Conservation (phyloP, 257 asterid species). For the Solanum chilense region DNA sequence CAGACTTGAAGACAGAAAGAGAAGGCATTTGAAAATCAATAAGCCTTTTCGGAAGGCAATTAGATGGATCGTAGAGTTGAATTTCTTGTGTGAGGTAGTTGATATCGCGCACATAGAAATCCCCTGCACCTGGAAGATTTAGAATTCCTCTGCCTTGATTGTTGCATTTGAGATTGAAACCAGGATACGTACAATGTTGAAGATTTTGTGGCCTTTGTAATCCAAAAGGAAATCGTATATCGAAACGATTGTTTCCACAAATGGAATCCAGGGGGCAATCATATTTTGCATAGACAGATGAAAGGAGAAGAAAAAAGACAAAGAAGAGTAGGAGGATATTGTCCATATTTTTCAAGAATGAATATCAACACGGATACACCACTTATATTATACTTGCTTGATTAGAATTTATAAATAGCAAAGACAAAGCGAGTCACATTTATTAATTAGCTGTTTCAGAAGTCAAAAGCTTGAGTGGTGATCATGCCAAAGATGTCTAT, state of each 20-base stretch:
- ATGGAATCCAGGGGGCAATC: conserved; percentile 11
- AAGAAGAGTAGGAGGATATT: not conserved
- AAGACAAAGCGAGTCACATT: not conserved
- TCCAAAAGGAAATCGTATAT: conserved; percentile 37
- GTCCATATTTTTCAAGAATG: not conserved
- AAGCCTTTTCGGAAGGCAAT: conserved; percentile 47
- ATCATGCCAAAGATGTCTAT: not conserved
- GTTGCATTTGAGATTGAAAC: conserved; percentile 31
- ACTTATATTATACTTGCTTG: not conserved
- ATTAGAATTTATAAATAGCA: not conserved
- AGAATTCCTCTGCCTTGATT: conserved; percentile 1
- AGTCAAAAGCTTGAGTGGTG: not conserved
- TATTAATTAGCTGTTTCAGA: not conserved
- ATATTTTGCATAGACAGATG: conserved; percentile 14
- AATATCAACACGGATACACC: not conserved
- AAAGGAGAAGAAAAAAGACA: conserved; percentile 13
- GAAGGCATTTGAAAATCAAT: conserved; percentile 31
- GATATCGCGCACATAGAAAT: conserved; percentile 34
- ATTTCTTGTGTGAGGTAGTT: conserved; percentile 42
- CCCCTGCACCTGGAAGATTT: conserved; percentile 43
- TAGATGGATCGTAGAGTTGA: conserved; percentile 35
- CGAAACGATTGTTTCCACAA: conserved; percentile 4
- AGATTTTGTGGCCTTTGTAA: conserved; percentile 10
- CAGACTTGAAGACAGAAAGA: conserved; percentile 25
- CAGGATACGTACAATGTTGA: conserved; percentile 43